phyloP scores from a whole-genome alignment of 371 early-diverging fungal species.

The Mortierella sp. region DNA sequence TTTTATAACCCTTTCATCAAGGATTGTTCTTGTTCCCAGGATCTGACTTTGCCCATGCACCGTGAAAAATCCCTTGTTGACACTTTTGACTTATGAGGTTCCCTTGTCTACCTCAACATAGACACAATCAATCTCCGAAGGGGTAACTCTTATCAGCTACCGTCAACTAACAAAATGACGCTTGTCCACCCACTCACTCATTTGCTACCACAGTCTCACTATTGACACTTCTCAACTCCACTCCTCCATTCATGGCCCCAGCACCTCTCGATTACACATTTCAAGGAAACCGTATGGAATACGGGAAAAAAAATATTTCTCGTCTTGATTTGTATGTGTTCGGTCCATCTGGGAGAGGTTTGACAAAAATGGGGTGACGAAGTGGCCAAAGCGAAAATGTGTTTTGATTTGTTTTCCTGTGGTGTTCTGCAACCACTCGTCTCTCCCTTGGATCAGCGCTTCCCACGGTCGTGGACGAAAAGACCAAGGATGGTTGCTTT shows the following conservation, averaged over 20 bases:
- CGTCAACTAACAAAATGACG: not conserved
- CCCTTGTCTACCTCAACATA: not conserved
- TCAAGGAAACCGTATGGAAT: not conserved
- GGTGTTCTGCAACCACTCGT: not conserved
- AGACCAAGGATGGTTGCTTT: not conserved
- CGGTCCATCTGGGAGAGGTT: slow-evolving; percentile 1
- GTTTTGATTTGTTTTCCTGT: not conserved
- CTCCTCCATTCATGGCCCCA: not conserved
- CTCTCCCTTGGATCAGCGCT: not conserved
- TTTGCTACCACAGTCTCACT: not conserved
- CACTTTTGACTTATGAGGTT: not conserved
- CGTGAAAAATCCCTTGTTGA: not conserved
- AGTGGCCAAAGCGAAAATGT: not conserved
- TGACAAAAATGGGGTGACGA: not conserved
- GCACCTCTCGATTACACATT: not conserved
- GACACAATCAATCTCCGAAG: not conserved
- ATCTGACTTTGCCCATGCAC: slow-evolving; percentile 10
- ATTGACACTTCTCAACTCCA: not conserved
- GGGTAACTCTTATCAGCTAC: not conserved
- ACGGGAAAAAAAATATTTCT: not conserved
- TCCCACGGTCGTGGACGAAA: not conserved
- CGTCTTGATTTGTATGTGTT: not conserved
- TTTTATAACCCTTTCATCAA: not conserved
- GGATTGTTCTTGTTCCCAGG: not conserved
- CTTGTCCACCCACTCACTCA: not conserved